Percentiles rank a stretch among this genome's conserved stretches.
Conservation (phyloP, 2,329 filamentous ascomycete species). For the Hypoxylon rubiginosum region DNA sequence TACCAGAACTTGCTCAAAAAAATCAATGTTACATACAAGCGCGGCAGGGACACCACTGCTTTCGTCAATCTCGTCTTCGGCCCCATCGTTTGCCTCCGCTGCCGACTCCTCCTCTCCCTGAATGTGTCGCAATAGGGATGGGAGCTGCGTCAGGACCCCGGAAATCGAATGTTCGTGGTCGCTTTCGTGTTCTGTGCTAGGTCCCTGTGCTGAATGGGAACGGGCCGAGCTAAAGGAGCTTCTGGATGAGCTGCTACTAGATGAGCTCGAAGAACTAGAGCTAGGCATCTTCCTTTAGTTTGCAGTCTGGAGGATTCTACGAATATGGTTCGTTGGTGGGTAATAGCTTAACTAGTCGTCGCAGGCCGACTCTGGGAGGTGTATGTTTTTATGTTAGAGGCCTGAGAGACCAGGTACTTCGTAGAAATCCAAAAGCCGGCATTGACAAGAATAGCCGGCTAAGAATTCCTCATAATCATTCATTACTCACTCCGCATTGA, state of each 20-base stretch:
- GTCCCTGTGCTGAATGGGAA: slow-evolving; percentile 20
- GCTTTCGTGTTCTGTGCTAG: not conserved
- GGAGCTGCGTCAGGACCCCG: slow-evolving; percentile 1
- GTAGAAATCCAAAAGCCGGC: not conserved
- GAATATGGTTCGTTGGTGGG: not conserved
- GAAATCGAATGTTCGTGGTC: slow-evolving; percentile 12
- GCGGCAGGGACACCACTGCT: not conserved
- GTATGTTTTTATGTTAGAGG: not conserved
- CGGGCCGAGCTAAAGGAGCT: slow-evolving; percentile 15
- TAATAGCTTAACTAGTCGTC: not conserved
- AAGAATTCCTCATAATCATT: not conserved
- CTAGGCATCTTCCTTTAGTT: slow-evolving; percentile 16
- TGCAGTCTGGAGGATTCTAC: not conserved
- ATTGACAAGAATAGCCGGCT: not conserved
- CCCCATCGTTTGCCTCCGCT: not conserved
- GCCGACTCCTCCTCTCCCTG: slow-evolving; percentile 1
- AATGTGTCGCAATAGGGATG: slow-evolving; percentile 8
- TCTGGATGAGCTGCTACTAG: slow-evolving; percentile 3
- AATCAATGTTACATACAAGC: too few relatives aligned
- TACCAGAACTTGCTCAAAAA: too few relatives aligned
- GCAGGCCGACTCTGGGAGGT: not conserved
- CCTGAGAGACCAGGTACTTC: not conserved
- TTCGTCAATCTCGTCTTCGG: slow-evolving; percentile 3
- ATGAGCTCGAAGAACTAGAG: slow-evolving; percentile 33
- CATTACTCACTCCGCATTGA: not conserved